These are phyloP conservation scores for Athelia psychrophila DNA, from an alignment of 1,284 basidiomycete species.

Conservation along the genomic window DNA sequence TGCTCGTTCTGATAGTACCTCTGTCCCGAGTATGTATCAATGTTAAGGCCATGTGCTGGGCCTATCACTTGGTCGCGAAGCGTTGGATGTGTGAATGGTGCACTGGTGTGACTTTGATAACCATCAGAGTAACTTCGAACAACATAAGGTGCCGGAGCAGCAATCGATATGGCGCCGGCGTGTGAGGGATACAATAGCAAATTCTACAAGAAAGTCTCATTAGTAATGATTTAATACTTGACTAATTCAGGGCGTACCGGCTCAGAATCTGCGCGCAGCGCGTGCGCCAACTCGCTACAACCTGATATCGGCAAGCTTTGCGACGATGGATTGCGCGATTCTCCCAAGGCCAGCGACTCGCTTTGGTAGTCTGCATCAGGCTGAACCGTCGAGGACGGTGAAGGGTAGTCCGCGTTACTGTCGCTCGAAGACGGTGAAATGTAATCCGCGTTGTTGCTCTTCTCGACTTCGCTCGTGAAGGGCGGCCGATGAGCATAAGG, in stretches of 20 bases:
- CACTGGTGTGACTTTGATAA: no score
- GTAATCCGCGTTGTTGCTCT: conserved; percentile 22
- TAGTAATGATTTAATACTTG: no score
- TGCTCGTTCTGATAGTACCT: no score
- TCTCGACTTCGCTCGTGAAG: conserved; percentile 12
- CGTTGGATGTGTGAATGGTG: no score
- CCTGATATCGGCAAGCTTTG: conserved; percentile 28
- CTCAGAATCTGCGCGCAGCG: conserved; percentile 25
- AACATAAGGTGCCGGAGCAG: no score
- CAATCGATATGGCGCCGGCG: no score
- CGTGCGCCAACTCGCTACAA: conserved; percentile 45
- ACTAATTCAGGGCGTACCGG: background rate
- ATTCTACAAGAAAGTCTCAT: no score
- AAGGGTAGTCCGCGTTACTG: conserved; percentile 30
- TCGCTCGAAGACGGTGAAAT: conserved; percentile 19
- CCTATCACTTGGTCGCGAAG: no score
- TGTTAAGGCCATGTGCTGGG: no score
- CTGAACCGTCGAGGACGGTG: conserved; percentile 39
- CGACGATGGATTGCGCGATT: conserved; percentile 8
- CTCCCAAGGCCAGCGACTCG: conserved; percentile 12
- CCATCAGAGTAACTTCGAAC: no score
- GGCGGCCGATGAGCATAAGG: background rate
- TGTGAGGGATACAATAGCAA: no score
- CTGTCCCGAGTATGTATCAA: no score
- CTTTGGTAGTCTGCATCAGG: conserved; percentile 38